Percentiles rank a stretch among this genome's conserved stretches.
Conservation (phyloP, 345 rosid species). For the Lepidium africanum region DNA sequence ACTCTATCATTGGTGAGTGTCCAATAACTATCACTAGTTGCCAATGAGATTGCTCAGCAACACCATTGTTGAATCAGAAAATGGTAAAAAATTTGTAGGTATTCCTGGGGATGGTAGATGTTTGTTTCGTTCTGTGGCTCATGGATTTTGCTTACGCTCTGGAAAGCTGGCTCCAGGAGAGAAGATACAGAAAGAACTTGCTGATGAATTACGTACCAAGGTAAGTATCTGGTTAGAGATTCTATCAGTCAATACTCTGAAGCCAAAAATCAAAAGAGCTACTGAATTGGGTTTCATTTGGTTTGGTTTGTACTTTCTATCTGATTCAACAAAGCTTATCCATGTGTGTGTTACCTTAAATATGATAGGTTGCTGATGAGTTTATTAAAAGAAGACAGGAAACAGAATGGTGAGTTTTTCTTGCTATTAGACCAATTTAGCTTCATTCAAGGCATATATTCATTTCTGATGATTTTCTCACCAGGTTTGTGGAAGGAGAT, state of each 20-base stretch:
- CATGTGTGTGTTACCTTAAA: conserved; percentile 1
- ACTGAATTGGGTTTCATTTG: background rate
- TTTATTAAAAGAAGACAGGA: conserved; percentile 85
- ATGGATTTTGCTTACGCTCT: conserved; percentile 65
- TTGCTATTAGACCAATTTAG: background rate
- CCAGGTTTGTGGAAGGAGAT: conserved; percentile 60
- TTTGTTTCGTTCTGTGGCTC: conserved; percentile 88
- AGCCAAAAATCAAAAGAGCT: background rate
- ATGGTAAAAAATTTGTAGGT: conserved; percentile 39
- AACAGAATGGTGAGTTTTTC: conserved; percentile 63
- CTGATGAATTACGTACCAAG: conserved; percentile 67
- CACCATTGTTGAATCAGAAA: background rate
- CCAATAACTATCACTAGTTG: background rate
- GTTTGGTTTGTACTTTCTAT: background rate
- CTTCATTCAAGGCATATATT: background rate
- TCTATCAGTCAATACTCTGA: background rate
- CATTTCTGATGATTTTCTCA: background rate
- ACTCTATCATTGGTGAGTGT: conserved; percentile 67
- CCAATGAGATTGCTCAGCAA: background rate
- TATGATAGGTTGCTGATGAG: conserved; percentile 86
- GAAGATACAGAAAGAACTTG: conserved; percentile 62
- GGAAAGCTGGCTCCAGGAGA: conserved; percentile 65
- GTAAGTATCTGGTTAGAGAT: conserved; percentile 20
- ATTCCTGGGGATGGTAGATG: conserved; percentile 98
- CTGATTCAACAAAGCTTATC: background rate